phyloP scores from a whole-genome alignment of 345 rosid genomes.

The Populus tremula region DNA sequence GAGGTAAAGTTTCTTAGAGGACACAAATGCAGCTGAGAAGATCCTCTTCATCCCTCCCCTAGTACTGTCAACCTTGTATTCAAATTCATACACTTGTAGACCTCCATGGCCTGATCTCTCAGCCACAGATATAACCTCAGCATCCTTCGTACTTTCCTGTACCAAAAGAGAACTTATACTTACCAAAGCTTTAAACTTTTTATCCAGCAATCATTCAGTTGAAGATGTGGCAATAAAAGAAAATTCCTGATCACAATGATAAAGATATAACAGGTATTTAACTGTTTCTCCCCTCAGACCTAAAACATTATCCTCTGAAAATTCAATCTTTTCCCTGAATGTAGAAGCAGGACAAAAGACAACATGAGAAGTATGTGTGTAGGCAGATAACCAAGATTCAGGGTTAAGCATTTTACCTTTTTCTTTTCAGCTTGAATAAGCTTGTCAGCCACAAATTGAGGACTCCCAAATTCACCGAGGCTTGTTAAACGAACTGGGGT shows the following conservation, averaged over 20 bases:
- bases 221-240: neutral
- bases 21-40: conserved; percentile 81
- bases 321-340: neutral
- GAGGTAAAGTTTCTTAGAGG: conserved; percentile 68
- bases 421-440: conserved; percentile 86
- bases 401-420: conserved; percentile 40
- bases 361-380: neutral
- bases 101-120: conserved; percentile 65
- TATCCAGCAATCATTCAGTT: neutral
- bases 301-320: neutral
- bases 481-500: conserved; percentile 71
- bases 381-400: neutral
- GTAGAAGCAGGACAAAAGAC: neutral
- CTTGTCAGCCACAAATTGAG: conserved; percentile 78
- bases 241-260: neutral
- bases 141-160: conserved; percentile 82
- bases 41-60: conserved; percentile 87
- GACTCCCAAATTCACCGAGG: conserved; percentile 74
- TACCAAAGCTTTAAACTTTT: neutral
- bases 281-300: neutral
- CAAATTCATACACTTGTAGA: conserved; percentile 69
- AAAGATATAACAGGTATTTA: neutral
- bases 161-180: conserved; percentile 1
- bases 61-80: conserved; percentile 72
- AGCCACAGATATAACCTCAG: conserved; percentile 61